Base-by-base conservation (phyloP, 2,329 filamentous ascomycete genomes). In the Chaetothyriales sp. region DNA sequence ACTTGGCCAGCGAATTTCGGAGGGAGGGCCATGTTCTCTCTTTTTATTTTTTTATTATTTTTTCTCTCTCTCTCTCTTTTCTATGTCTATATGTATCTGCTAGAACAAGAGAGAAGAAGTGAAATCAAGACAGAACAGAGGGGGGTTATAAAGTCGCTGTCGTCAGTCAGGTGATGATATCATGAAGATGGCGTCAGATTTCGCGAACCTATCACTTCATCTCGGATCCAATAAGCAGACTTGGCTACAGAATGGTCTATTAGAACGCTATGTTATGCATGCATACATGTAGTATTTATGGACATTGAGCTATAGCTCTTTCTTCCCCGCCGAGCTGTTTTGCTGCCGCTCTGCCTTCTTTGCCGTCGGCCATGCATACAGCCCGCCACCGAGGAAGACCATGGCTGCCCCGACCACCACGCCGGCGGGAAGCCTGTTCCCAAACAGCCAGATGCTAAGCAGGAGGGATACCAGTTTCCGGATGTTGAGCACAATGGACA, bases 401-500 rank as follows among this genome's bases (percentile, higher is more conserved):
- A 96, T 73, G 4, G 79, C 72, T 0, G 90, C 89, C 2, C 92
- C 92, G 3, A 86, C 53, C 49, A 94, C 68, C 54, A 94, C 95
- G 42, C 86, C 83, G 0, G 74, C 69, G 10, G 83, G 79, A 57
- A 98, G 72, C 42, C 76, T 69, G 64, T 98, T 95, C 4, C 90
- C 92, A 68, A 98, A 98, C 1, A 98, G 68, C 77, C 88, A 90
- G 53, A 96, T 93, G 60, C 89, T 95, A 52, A 96, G 66, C 55
- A 96, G 71, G 54, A 96, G 76, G 61, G 89, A 95, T 50, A 95
- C 83, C 18, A 98, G 73, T 68, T 98, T 98, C 59, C 92, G 79
- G 53, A 98, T 85, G 65, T 96, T 98, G 53, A 98, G 74, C 46
- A 96, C 88, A 60, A 98, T 94, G 1, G 90, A 95, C 20, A 98